phyloP scores from a whole-genome alignment of 306 rosid species.

The Medicago truncatula region DNA sequence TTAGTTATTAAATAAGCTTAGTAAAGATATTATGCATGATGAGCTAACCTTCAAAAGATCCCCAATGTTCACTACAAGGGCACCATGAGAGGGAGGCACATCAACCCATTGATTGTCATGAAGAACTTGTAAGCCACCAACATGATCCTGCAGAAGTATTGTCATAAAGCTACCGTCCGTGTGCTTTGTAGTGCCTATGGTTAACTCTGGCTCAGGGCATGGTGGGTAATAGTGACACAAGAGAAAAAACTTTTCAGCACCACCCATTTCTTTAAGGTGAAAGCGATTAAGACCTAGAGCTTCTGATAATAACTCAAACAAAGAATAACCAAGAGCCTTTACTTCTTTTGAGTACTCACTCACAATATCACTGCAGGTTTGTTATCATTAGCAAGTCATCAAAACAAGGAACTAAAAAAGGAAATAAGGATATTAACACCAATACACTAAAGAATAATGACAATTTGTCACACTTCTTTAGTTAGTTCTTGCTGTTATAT shows the following conservation, averaged over 20 bases:
- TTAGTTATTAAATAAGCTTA: no score
- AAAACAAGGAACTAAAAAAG: no score
- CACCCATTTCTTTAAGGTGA: conserved; percentile 37
- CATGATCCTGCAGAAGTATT: conserved; percentile 52
- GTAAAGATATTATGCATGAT: neutral
- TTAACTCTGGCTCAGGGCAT: conserved; percentile 57
- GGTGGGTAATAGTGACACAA: conserved; percentile 48
- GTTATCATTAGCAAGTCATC: neutral
- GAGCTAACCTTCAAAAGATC: conserved; percentile 47
- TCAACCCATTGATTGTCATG: conserved; percentile 49
- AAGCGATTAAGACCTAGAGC: conserved; percentile 44
- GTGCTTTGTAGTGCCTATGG: conserved; percentile 50
- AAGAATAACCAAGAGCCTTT: conserved; percentile 22
- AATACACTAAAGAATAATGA: no score
- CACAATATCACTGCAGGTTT: conserved; percentile 43
- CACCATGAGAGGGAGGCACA: conserved; percentile 45
- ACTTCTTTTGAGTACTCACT: conserved; percentile 47
- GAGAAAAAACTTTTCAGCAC: conserved; percentile 38
- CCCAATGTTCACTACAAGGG: conserved; percentile 54
- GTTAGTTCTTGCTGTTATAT: no score
- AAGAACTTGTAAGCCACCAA: conserved; percentile 56
- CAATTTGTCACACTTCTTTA: no score
- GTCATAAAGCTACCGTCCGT: conserved; percentile 35
- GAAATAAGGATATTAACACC: no score
- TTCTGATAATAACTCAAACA: conserved; percentile 50